Evolutionary conservation across 352 stramenopile species (phyloP).

Genomic region (Phytophthora constricta): DNA sequence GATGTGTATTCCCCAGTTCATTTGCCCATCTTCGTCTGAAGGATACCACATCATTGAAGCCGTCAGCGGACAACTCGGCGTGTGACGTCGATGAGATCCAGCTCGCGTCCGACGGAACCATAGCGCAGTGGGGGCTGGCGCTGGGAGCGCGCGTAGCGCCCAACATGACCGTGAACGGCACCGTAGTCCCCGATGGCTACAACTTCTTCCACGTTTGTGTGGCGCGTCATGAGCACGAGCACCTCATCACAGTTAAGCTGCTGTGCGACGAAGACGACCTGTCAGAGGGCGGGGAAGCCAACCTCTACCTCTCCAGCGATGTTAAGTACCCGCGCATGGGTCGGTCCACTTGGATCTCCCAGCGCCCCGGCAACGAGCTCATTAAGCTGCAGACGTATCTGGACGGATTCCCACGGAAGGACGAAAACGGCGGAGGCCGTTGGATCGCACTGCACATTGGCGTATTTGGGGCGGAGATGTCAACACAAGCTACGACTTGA

Average conservation of each 20-base stretch:
- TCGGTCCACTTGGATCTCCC: slow-evolving; percentile 75
- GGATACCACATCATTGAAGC: neutral
- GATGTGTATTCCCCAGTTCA: slow-evolving; percentile 19
- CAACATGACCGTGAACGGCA: slow-evolving; percentile 74
- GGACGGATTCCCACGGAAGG: slow-evolving; percentile 73
- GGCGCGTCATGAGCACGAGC: slow-evolving; percentile 76
- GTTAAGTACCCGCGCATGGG: slow-evolving; percentile 68
- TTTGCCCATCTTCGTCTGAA: slow-evolving; percentile 13
- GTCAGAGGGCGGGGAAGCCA: slow-evolving; percentile 49
- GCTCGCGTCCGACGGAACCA: slow-evolving; percentile 69
- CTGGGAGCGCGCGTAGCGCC: slow-evolving; percentile 60
- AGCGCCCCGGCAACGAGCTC: slow-evolving; percentile 58
- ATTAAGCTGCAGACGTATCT: slow-evolving; percentile 81
- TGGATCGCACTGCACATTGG: slow-evolving; percentile 79
- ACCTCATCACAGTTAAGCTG: slow-evolving; percentile 75
- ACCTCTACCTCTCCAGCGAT: slow-evolving; percentile 75
- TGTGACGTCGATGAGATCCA: slow-evolving; percentile 77
- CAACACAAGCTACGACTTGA: slow-evolving; percentile 50
- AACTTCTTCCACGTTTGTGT: slow-evolving; percentile 83
- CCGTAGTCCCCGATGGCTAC: slow-evolving; percentile 55
- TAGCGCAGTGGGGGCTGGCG: slow-evolving; percentile 52
- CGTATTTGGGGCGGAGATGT: slow-evolving; percentile 54
- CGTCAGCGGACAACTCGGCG: slow-evolving; percentile 16
- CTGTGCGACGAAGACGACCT: slow-evolving; percentile 33
- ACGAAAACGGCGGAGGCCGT: slow-evolving; percentile 42